A percentile compares a stretch with the other conserved stretches of the same genome.
Conservation (phyloP, 192 early-diverging fungal genomes). For the Coemansia sp. region DNA sequence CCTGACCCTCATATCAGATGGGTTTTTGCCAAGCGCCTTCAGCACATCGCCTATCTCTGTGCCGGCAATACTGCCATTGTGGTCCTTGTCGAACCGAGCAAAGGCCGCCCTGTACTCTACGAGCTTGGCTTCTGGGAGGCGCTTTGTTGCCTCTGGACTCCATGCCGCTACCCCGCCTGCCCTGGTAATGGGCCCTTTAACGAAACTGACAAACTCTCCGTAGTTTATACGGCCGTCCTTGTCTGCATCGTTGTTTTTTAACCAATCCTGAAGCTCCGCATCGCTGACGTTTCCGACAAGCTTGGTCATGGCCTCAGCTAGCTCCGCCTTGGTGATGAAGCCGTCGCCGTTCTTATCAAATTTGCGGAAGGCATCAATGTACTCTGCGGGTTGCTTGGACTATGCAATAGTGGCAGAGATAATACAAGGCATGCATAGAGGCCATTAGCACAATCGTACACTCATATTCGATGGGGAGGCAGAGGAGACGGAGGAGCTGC, state of each 20-base stretch:
- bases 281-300: conserved; percentile 84
- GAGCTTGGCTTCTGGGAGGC: background rate
- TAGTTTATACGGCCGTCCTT: conserved; percentile 88
- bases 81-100: conserved; percentile 40
- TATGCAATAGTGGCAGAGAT: background rate
- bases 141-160: background rate
- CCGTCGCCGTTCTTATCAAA: conserved; percentile 96
- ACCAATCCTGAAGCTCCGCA: conserved; percentile 80
- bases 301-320: conserved; percentile 87
- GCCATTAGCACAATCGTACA: background rate
- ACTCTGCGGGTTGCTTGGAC: conserved; percentile 14
- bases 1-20: conserved; percentile 66
- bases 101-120: conserved; percentile 15
- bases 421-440: background rate
- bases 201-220: conserved; percentile 87
- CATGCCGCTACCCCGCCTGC: background rate
- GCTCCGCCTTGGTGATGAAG: conserved; percentile 84
- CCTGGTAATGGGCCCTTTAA: conserved; percentile 16
- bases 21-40: conserved; percentile 58
- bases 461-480: background rate
- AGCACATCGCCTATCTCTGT: conserved; percentile 32
- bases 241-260: conserved; percentile 77
- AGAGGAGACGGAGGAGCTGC: background rate
- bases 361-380: conserved; percentile 92
- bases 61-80: conserved; percentile 36